phyloP scores from a whole-genome alignment of 768 basidiomycete species.

The Tubosaeta sp. region DNA sequence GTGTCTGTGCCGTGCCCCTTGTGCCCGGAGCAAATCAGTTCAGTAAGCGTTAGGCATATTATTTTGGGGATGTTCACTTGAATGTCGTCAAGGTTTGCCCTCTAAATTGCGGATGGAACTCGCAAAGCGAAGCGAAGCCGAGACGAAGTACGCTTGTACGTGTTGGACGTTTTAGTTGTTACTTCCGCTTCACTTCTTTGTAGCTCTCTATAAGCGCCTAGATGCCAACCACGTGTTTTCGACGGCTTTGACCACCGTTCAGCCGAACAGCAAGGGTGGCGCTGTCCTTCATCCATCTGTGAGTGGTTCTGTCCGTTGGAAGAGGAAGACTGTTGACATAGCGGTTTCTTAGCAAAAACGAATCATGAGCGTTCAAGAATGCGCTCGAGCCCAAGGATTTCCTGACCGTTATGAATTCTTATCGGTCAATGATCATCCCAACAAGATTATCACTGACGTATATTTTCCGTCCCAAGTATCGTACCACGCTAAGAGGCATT shows the following conservation, averaged over 20 bases:
- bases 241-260: constrained; percentile 57
- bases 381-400: constrained; percentile 75
- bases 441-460: constrained; percentile 48
- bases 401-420: constrained; percentile 65
- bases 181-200: constrained; percentile 6
- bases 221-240: constrained; percentile 50
- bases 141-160: constrained; percentile 27
- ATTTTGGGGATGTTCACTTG: background rate
- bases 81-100: constrained; percentile 38
- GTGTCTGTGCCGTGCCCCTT: constrained; percentile 55
- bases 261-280: constrained; percentile 48
- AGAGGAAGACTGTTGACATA: background rate
- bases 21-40: constrained; percentile 46
- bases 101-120: constrained; percentile 35
- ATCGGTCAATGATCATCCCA: constrained; percentile 38
- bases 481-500: constrained; percentile 1
- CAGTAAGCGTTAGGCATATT: constrained; percentile 32
- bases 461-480: constrained; percentile 19
- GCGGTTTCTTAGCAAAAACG: constrained; percentile 56
- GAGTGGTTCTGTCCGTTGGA: constrained; percentile 7
- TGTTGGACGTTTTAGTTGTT: background rate
- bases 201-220: constrained; percentile 57
- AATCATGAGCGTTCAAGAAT: constrained; percentile 61
- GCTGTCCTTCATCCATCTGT: constrained; percentile 45
- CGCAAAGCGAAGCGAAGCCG: constrained; percentile 25